Evolutionary conservation across 805 yeast genomes (phyloP).

Genomic region (Blastobotrys terrestris): DNA sequence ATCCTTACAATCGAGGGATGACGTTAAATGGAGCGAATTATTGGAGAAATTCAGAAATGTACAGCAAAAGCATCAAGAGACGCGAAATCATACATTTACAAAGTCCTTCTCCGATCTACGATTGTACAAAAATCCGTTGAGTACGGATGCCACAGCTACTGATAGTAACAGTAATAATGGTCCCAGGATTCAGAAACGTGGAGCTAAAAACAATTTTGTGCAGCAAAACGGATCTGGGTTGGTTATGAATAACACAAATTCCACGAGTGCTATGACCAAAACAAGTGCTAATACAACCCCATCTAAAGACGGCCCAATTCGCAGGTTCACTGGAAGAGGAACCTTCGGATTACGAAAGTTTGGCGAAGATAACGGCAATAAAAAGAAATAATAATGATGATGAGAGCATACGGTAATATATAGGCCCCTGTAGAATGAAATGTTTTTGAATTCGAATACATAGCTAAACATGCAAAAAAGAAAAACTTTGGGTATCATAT

Average conservation of each 20-base stretch:
- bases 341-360: constrained; percentile 6
- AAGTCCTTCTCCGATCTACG: constrained; percentile 1
- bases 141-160: neutral
- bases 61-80: constrained; percentile 32
- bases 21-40: constrained; percentile 37
- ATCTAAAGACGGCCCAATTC: neutral
- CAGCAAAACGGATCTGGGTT: neutral
- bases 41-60: constrained; percentile 43
- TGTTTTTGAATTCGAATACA: neutral
- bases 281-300: neutral
- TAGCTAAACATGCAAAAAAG: neutral
- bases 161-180: neutral
- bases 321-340: constrained; percentile 1
- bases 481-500: neutral
- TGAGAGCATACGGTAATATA: neutral
- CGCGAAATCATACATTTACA: constrained; percentile 11
- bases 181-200: neutral
- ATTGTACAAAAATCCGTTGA: neutral
- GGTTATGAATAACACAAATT: neutral
- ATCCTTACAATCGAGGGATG: constrained; percentile 20
- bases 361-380: constrained; percentile 6
- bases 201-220: neutral
- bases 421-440: neutral
- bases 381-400: neutral
- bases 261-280: neutral